Evolutionary conservation across 2,329 filamentous ascomycete species (phyloP).

Genomic region (Aspergillus ustus): DNA sequence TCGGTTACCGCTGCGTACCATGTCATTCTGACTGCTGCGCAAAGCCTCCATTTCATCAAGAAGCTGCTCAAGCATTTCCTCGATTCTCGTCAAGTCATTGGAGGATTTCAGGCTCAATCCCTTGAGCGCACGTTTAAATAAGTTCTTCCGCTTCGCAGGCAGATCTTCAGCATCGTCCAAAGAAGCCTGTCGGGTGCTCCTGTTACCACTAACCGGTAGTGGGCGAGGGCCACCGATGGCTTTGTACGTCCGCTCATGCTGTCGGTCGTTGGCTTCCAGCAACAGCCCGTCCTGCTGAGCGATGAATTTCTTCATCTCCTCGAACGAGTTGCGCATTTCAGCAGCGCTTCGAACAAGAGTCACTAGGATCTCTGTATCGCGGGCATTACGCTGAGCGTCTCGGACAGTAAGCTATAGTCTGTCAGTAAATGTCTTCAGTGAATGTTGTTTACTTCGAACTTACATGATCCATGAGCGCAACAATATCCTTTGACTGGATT

Average conservation of each 20-base stretch:
- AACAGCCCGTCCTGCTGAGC: conserved; percentile 88
- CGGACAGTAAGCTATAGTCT: conserved; percentile 77
- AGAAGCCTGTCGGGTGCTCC: conserved; percentile 58
- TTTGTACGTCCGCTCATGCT: conserved; percentile 84
- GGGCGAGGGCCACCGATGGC: conserved; percentile 85
- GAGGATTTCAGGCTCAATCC: conserved; percentile 85
- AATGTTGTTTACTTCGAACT: conserved; percentile 39
- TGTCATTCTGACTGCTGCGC: conserved; percentile 61
- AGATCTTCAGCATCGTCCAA: conserved; percentile 61
- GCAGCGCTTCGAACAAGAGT: conserved; percentile 91
- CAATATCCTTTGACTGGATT: conserved; percentile 95
- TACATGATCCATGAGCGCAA: conserved; percentile 95
- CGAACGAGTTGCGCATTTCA: conserved; percentile 96
- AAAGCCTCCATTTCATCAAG: conserved; percentile 88
- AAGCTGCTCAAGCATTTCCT: conserved; percentile 89
- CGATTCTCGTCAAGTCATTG: conserved; percentile 85
- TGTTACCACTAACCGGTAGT: conserved; percentile 68
- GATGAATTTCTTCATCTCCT: conserved; percentile 91
- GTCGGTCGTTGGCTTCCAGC: conserved; percentile 82
- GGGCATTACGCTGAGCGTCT: conserved; percentile 92
- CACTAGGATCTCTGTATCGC: conserved; percentile 94
- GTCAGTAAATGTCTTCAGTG: conserved; percentile 31
- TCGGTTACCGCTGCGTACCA: conserved; percentile 29
- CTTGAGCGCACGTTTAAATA: conserved; percentile 93
- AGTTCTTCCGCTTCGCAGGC: conserved; percentile 81